These are phyloP conservation scores for Suhomyces terraborum DNA, from an alignment of 1,139 yeast genomes.

Conservation along the genomic window DNA sequence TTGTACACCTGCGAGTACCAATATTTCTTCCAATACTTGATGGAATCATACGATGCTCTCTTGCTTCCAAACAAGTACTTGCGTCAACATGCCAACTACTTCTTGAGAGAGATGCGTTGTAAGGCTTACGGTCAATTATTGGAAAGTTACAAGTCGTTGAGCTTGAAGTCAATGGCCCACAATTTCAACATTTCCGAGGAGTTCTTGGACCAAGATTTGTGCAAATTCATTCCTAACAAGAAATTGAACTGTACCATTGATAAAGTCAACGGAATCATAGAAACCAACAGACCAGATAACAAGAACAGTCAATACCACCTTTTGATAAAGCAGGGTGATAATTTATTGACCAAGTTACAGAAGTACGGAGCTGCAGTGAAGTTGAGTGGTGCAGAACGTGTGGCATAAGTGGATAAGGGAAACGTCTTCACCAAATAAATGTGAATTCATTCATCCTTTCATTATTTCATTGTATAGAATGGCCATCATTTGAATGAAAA, in stretches of 20 bases:
- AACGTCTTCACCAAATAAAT: neutral
- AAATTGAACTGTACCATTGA: conserved; percentile 95
- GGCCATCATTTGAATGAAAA: no score
- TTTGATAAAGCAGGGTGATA: conserved; percentile 90
- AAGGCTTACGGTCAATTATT: conserved; percentile 93
- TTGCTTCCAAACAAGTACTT: conserved; percentile 75
- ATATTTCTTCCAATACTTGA: conserved; percentile 73
- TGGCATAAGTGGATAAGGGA: conserved; percentile 21
- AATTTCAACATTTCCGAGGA: conserved; percentile 87
- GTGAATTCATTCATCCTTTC: no score
- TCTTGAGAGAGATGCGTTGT: conserved; percentile 90
- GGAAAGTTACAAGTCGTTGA: conserved; percentile 90
- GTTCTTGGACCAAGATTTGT: conserved; percentile 78
- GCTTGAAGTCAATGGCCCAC: conserved; percentile 89
- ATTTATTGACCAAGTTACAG: conserved; percentile 87
- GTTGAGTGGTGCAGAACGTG: conserved; percentile 86
- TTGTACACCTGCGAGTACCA: conserved; percentile 88
- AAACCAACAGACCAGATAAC: conserved; percentile 94
- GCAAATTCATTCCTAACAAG: conserved; percentile 90
- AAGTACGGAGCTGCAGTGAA: conserved; percentile 97
- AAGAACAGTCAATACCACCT: conserved; percentile 91
- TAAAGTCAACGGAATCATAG: conserved; percentile 91
- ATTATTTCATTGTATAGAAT: neutral
- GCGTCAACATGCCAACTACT: conserved; percentile 76
- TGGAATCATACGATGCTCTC: conserved; percentile 76